Evolutionary conservation across 257 asterid genomes (phyloP), one percentile per base, ranked within the genome.

Genomic region (Solanum verrucosum): DNA sequence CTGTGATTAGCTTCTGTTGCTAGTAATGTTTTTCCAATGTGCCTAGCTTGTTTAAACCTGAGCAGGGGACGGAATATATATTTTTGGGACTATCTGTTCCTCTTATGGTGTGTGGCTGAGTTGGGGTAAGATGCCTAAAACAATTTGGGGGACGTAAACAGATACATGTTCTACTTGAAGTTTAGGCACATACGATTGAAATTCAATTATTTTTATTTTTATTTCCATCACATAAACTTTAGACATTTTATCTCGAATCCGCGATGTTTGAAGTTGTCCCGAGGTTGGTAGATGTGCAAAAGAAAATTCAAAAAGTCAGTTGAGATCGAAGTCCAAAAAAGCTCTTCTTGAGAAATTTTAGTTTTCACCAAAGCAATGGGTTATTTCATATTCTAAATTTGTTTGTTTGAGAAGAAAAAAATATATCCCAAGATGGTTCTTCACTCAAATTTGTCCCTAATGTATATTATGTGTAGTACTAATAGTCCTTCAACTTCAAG

Each of bases 301-400:
- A 60, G 0, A 52, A 52, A 5, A 0, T 52, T 59, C 0, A 20
- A 23, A 21, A 20, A 59, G 1, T 20, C 0, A 59, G 27, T 59
- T 1, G 65, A 56, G 63, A 52, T 52, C 0, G 0, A 59, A 20
- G 67, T 20, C 12, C 2, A 20, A 3, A 59, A 18, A 59, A 1
- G 67, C 71, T 63, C 31, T 11, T 25, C 1, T 10, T 10, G 72
- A 3, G 21, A 0, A 27, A 12, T 68, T 27, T 6, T 68, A 25
- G 73, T 0, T 67, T 67, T 67, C 73, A 25, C 73, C 65, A 56
- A 52, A 63, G 73, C 73, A 25, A 25, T 12, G 73, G 12, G 73
- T 25, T 1, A 1, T 12, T 13, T 27, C 82, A 73, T 73, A 73
- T 73, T 35, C 18, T 73, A 18, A 10, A 35, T 40, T 34, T 73